Evolutionary conservation across 495 filamentous ascomycete species (phyloP), one percentile per base, ranked within the genome.

Genomic region (Immersiella caudata): DNA sequence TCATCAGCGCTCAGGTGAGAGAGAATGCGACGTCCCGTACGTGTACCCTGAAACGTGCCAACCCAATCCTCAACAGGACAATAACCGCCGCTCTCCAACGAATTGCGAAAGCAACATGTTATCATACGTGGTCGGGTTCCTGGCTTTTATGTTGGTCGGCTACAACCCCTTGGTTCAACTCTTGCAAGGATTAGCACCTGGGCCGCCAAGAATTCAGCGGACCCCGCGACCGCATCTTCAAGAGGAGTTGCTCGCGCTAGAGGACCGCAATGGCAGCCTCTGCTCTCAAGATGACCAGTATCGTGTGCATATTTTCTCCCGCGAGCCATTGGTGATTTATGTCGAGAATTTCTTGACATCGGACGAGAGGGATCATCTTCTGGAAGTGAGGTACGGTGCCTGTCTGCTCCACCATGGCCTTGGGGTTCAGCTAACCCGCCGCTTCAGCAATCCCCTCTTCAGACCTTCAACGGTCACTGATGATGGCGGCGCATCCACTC

Each of bases 321-420:
- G 79, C 60, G 79, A 76, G 35, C 81, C 80, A 20, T 65, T 82
- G 26, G 81, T 82, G 0, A 68, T 83, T 7, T 83, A 83, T 63
- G 72, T 83, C 22, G 81, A 83, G 70, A 75, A 79, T 57, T 82
- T 83, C 46, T 35, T 83, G 40, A 69, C 73, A 3, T 25, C 29
- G 16, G 68, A 70, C 4, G 81, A 83, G 59, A 72, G 75, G 55
- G 59, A 66, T 8, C 79, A 83, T 63, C 65, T 83, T 20, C 68
- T 83, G 8, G 76, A 82, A 26, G 81, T 82, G 21, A 82, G 81
- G 81, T 81, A 18, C 0, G 67, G 50, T 6, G 12, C 46, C 7
- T 0, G 29, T n/a, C n/a, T 33, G 29, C 4, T 8, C 29, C 29
- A 8, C 4, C 40, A 18, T 46, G 40, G 14, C 11, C 40, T 46